Evolutionary conservation across 371 early-diverging fungal species (phyloP).

Genomic region (Syncephalis plumigaleata): DNA sequence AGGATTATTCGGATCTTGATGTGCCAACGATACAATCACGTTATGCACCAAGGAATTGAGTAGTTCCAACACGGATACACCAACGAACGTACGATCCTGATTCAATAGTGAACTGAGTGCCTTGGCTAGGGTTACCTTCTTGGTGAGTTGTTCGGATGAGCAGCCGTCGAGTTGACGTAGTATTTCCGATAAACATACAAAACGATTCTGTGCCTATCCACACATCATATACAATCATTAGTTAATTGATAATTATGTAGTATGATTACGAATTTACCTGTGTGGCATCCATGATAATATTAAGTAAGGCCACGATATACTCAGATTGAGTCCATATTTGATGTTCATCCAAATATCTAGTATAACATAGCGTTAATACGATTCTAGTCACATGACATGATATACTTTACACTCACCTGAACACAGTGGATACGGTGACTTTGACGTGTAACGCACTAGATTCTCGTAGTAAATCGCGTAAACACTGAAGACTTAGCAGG

Average conservation of each 20-base stretch:
- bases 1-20: neutral
- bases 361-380: neutral
- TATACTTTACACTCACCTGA: constrained; percentile 6
- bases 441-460: constrained; percentile 28
- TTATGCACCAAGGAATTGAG: constrained; percentile 46
- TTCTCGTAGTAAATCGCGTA: constrained; percentile 21
- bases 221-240: neutral
- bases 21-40: constrained; percentile 22
- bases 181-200: constrained; percentile 37
- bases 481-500: constrained; percentile 19
- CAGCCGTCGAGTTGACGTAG: constrained; percentile 30
- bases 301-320: constrained; percentile 28
- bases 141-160: constrained; percentile 13
- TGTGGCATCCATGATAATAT: constrained; percentile 28
- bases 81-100: constrained; percentile 33
- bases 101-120: constrained; percentile 32
- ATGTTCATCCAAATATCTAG: constrained; percentile 27
- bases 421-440: constrained; percentile 19
- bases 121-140: constrained; percentile 33
- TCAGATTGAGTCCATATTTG: constrained; percentile 34
- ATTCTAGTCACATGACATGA: too few relatives aligned
- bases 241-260: neutral
- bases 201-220: constrained; percentile 44
- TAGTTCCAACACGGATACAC: constrained; percentile 68
- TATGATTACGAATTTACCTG: too few relatives aligned